These are phyloP conservation scores for Viola pubescens DNA, from an alignment of 441 rosid genomes.

Conservation along the genomic window DNA sequence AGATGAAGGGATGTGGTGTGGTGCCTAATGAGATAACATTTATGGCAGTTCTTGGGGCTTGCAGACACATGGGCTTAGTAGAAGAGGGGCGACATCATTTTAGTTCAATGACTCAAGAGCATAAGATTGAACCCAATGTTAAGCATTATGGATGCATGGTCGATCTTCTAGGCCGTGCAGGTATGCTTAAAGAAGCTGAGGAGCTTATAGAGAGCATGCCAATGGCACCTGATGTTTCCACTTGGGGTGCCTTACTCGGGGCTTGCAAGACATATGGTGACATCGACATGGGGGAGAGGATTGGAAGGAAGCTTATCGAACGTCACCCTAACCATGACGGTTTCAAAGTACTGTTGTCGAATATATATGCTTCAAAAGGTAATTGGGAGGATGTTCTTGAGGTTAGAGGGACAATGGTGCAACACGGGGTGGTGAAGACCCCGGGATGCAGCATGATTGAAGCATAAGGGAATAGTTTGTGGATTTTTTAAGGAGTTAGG, in stretches of 20 bases:
- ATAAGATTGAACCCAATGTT: slow-evolving; percentile 41
- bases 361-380: slow-evolving; percentile 52
- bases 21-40: slow-evolving; percentile 53
- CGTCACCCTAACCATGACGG: slow-evolving; percentile 59
- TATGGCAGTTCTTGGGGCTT: slow-evolving; percentile 51
- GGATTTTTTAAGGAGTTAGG: slow-evolving; percentile 42
- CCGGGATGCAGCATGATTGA: slow-evolving; percentile 57
- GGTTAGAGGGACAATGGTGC: slow-evolving; percentile 42
- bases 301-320: slow-evolving; percentile 47
- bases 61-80: slow-evolving; percentile 59
- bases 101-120: slow-evolving; percentile 36
- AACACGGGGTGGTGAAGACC: slow-evolving; percentile 39
- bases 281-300: slow-evolving; percentile 40
- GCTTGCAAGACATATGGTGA: slow-evolving; percentile 48
- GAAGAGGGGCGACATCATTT: slow-evolving; percentile 40
- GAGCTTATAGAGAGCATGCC: slow-evolving; percentile 48
- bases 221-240: slow-evolving; percentile 48
- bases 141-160: slow-evolving; percentile 78
- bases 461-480: slow-evolving; percentile 36
- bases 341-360: slow-evolving; percentile 43
- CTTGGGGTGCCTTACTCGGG: slow-evolving; percentile 67
- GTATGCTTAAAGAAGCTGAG: slow-evolving; percentile 57
- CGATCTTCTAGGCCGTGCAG: slow-evolving; percentile 62
- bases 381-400: slow-evolving; percentile 45
- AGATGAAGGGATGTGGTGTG: slow-evolving; percentile 39